phyloP scores from a whole-genome alignment of 345 rosid species.

The Salix brachista region DNA sequence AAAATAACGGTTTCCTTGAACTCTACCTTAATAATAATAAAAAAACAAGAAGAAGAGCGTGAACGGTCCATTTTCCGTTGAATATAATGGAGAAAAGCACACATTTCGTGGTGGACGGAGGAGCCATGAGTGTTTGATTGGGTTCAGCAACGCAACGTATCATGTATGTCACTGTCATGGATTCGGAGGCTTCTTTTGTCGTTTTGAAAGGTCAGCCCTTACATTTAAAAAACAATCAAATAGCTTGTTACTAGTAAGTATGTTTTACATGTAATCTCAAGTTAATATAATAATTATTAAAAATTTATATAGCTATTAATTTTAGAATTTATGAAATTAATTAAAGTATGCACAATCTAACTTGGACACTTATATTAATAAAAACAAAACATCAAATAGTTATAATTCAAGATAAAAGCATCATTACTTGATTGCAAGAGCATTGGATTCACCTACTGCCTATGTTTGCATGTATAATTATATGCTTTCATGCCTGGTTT shows the following conservation, averaged over 20 bases:
- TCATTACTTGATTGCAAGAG: background rate
- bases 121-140: too few species aligned
- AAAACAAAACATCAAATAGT: background rate
- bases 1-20: too few species aligned
- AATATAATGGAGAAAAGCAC: background rate
- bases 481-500: background rate
- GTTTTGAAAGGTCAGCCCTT: slow-evolving; percentile 5
- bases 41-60: too few species aligned
- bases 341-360: too few species aligned
- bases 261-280: too few species aligned
- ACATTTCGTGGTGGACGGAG: background rate
- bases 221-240: too few species aligned
- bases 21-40: too few species aligned
- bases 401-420: background rate
- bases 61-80: background rate
- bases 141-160: background rate
- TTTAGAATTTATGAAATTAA: too few species aligned
- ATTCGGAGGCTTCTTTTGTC: background rate
- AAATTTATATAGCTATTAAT: too few species aligned
- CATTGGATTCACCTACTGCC: slow-evolving; percentile 11
- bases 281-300: too few species aligned
- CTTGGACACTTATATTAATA: too few species aligned
- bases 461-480: background rate
- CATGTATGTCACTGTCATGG: background rate
- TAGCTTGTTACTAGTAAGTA: background rate